Evolutionary conservation across 2,329 filamentous ascomycete species (phyloP), one percentile per base, ranked within the genome.

Genomic region (Calonectria fujianensis): DNA sequence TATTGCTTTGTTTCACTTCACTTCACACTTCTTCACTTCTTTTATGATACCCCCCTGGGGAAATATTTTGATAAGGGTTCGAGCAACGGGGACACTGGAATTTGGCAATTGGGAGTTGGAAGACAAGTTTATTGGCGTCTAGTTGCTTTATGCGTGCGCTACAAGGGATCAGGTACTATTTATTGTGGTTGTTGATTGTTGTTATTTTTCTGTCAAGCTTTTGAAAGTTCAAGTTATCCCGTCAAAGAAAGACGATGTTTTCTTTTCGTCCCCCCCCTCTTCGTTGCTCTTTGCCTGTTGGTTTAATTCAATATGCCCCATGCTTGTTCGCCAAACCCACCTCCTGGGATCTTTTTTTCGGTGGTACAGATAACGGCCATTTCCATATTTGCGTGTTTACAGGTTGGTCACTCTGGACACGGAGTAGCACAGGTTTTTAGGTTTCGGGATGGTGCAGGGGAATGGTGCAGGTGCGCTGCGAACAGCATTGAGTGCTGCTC

Each of bases 91-190:
- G 74, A 76, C 67, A 75, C 68, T 76, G 79, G 77, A 76, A 79
- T 82, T 82, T 79, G 77, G 79, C 72, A 79, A 77, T 75, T 75
- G 72, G 81, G 81, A 82, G 81, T 82, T 82, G 79, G 79, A 79
- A 81, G 80, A 82, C 74, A 79, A 78, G 67, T 77, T 76, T 75
- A 72, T 76, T 73, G 80, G 81, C 81, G 81, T 80, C 78, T 74
- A 77, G 69, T 75, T 76, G 72, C 73, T 76, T 74, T 74, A 74
- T 68, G 72, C 70, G 74, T 73, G 75, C 75, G 45, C 70, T 73
- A 72, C 71, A 68, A 68, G 71, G 71, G 74, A 81, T 72, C 31
- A 72, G 59, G 75, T 76, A 78, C 75, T 75, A 69, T 73, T 69
- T 73, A 72, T 71, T 73, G 74, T 63, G 57, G 57, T 75, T 61